Percentiles rank a stretch among this genome's conserved stretches.
Evolutionary conservation across 768 basidiomycete species (phyloP).

Genomic region (Pseudohyphozyma bogoriensis): DNA sequence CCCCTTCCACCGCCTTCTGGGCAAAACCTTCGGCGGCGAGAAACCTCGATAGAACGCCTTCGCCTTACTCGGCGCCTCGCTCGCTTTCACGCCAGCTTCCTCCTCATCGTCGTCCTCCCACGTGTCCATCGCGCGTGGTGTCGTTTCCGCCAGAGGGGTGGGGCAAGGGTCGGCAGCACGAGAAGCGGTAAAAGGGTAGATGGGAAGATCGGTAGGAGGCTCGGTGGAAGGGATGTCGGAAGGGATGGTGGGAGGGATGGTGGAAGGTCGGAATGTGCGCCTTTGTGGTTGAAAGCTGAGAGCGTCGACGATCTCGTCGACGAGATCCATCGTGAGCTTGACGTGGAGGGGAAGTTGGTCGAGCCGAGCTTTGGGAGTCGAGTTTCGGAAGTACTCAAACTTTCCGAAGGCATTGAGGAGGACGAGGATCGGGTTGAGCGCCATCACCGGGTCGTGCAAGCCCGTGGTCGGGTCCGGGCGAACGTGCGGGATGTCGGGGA

Average conservation of each 20-base stretch:
- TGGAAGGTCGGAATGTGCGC: slow-evolving; percentile 70
- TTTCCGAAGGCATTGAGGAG: no score
- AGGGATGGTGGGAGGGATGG: slow-evolving; percentile 44
- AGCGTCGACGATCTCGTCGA: slow-evolving; percentile 97
- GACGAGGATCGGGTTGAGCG: no score
- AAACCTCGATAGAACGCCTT: slow-evolving; percentile 69
- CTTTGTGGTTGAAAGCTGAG: slow-evolving; percentile 90
- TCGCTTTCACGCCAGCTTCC: slow-evolving; percentile 47
- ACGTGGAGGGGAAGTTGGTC: slow-evolving; percentile 59
- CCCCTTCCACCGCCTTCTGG: no score
- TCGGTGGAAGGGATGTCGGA: no score
- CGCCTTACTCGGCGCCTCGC: slow-evolving; percentile 61
- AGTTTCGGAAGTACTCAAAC: no score
- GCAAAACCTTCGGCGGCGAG: no score
- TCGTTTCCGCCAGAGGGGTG: slow-evolving; percentile 66
- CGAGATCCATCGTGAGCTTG: slow-evolving; percentile 89
- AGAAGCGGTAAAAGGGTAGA: slow-evolving; percentile 71
- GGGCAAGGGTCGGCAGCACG: slow-evolving; percentile 88
- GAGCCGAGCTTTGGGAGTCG: no score
- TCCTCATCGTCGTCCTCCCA: slow-evolving; percentile 48
- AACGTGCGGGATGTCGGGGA: slow-evolving; percentile 45
- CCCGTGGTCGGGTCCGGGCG: no score
- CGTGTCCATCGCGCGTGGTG: slow-evolving; percentile 79
- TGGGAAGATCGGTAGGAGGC: no score
- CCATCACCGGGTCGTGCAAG: neutral